Base-by-base conservation (phyloP, 2,329 filamentous ascomycete species). In the Scolecobasidium constrictum region DNA sequence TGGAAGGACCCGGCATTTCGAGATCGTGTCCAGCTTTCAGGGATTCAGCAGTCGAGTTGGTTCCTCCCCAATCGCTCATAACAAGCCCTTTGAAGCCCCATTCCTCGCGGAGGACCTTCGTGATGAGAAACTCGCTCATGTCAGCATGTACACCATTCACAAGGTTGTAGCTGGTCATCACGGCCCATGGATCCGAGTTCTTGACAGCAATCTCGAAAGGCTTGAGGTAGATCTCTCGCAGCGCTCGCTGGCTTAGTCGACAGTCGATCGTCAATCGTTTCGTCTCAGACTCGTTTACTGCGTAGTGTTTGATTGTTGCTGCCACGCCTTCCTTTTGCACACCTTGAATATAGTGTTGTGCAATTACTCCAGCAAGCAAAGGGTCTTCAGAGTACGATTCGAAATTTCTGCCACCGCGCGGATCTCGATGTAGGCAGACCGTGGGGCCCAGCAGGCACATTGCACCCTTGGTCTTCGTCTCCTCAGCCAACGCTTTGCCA, bases 1-100 rank as follows among this genome's bases (percentile, higher is more conserved):
- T 13, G n/a, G 39, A 7, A 3, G 12, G 6, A 31, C 82, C 81
- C 9, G 82, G 82, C 82, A 86, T 86, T 53, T 86, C 83, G 11
- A 82, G 71, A 50, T 86, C 82, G 39, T 77, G 81, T 3, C 83
- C 82, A 4, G 81, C 78, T 1, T 21, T 63, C 63, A 48, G n/a
- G 15, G 38, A 15, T 15, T 41, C 38, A 11, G 38, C 23, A 3
- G 34, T 36, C 38, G 81, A 71, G 58, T 85, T 80, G 2, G 81
- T 85, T 4, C 72, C 81, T 31, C 82, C 81, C 3, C 82, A 79
- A 56, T 86, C 81, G 19, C 71, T 76, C 28, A 69, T 77, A 1
- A 80, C 66, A 47, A 71, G 84, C 61, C 81, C 83, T 46, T 84
- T 68, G 50, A 81, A 86, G 1, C 77, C 80, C 82, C 82, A 86